Evolutionary conservation across 169 alveolate genomes (phyloP).

Genomic region (Plasmodium sp.): DNA sequence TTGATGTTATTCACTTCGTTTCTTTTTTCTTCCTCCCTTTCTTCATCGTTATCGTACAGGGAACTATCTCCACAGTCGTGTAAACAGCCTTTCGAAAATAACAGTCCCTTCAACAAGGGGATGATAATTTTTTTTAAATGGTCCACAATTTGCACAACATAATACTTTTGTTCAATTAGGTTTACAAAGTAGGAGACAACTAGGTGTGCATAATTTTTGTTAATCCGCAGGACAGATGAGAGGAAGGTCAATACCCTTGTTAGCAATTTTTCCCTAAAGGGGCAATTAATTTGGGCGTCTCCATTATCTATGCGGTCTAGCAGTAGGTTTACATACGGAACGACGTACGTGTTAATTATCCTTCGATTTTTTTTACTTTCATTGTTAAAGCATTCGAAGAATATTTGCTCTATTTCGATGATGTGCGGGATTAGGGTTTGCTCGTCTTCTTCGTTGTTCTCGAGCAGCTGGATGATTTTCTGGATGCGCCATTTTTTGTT

Average conservation of each 20-base stretch:
- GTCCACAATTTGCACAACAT: slow-evolving; percentile 32
- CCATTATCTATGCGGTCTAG: slow-evolving; percentile 2
- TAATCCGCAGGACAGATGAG: slow-evolving; percentile 39
- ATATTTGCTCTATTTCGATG: slow-evolving; percentile 64
- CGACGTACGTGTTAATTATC: slow-evolving; percentile 39
- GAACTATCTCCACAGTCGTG: background rate
- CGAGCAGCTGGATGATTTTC: slow-evolving; percentile 43
- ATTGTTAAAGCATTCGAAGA: slow-evolving; percentile 47
- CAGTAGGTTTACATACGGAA: slow-evolving; percentile 48
- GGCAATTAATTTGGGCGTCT: background rate
- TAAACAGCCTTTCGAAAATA: background rate
- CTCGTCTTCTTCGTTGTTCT: slow-evolving; percentile 46
- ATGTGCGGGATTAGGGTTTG: background rate
- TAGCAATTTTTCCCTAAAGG: slow-evolving; percentile 8
- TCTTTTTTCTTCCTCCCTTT: background rate
- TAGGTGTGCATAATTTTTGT: slow-evolving; percentile 40
- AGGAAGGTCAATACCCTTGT: slow-evolving; percentile 17
- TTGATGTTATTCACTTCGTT: slow-evolving; percentile 8
- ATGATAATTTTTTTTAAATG: slow-evolving; percentile 42
- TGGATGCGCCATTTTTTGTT: slow-evolving; percentile 5
- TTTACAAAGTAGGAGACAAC: slow-evolving; percentile 54
- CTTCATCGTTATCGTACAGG: background rate
- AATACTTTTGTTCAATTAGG: slow-evolving; percentile 18
- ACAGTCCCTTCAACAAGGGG: slow-evolving; percentile 30
- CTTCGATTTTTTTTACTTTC: slow-evolving; percentile 16